A percentile compares a stretch with the other conserved stretches of the same genome.
These are phyloP conservation scores for Platanthera zijinensis DNA, from an alignment of 106 monocot species.

Conservation along the genomic window DNA sequence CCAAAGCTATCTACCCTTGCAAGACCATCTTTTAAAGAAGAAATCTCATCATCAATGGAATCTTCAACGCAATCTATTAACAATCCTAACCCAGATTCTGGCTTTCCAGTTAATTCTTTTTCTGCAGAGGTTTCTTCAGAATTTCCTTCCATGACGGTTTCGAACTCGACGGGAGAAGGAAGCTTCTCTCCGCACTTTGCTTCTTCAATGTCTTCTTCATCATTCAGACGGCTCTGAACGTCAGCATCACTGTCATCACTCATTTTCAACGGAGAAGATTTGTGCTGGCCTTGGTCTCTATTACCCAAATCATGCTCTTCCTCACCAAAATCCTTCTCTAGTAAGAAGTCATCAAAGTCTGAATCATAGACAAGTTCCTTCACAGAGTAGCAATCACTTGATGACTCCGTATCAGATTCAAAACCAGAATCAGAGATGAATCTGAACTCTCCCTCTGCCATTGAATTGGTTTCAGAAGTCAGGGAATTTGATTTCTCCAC, in stretches of 20 bases:
- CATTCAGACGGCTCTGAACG: background rate
- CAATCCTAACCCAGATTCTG: background rate
- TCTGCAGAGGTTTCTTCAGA: background rate
- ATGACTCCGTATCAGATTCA: constrained; percentile 27
- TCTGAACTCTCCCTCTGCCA: constrained; percentile 3
- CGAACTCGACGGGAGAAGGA: background rate
- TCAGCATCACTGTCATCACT: background rate
- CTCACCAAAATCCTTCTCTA: constrained; percentile 32
- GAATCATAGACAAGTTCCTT: constrained; percentile 36
- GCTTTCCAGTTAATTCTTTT: constrained; percentile 1
- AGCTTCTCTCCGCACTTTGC: background rate
- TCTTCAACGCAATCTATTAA: constrained; percentile 4
- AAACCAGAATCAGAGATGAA: constrained; percentile 25
- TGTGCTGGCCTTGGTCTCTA: background rate
- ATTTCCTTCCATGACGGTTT: background rate
- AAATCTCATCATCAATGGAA: constrained; percentile 8
- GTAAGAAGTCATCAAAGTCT: constrained; percentile 34
- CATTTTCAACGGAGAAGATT: constrained; percentile 3
- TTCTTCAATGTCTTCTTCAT: background rate
- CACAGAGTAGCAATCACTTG: constrained; percentile 60
- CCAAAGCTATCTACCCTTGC: background rate
- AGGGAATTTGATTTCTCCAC: background rate
- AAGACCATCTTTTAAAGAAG: background rate
- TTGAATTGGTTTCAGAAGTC: constrained; percentile 3
- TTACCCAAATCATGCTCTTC: background rate